Evolutionary conservation across 371 early-diverging fungal species (phyloP).

Genomic region (Mucor velutinosus): DNA sequence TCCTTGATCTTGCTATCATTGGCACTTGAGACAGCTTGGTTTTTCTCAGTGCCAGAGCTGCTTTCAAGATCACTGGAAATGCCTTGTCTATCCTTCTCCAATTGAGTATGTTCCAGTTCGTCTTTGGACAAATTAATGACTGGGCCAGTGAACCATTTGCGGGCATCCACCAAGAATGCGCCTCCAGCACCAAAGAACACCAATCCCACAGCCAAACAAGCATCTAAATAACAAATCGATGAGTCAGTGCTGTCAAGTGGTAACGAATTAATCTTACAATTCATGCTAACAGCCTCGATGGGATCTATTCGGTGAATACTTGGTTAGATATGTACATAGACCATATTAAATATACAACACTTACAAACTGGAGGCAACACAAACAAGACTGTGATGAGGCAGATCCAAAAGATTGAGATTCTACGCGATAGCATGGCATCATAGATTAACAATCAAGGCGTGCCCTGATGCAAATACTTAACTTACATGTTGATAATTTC

Average conservation of each 20-base stretch:
- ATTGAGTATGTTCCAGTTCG: constrained; percentile 27
- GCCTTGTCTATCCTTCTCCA: constrained; percentile 30
- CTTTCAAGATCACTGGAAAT: not conserved
- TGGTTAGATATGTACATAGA: not conserved
- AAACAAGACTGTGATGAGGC: constrained; percentile 56
- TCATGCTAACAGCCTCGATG: constrained; percentile 55
- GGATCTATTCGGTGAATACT: constrained; percentile 30
- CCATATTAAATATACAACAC: not conserved
- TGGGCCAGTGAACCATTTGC: constrained; percentile 53
- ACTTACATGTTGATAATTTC: constrained; percentile 37
- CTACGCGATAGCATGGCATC: not conserved
- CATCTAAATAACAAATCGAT: constrained; percentile 20
- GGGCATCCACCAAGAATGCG: constrained; percentile 50
- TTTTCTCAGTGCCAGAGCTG: not conserved
- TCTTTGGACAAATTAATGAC: constrained; percentile 31
- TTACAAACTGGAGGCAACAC: constrained; percentile 50
- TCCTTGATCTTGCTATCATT: not conserved
- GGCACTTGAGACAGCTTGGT: not conserved
- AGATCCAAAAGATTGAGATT: constrained; percentile 52
- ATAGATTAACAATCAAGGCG: not conserved
- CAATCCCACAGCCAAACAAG: constrained; percentile 42
- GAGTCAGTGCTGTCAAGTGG: not conserved
- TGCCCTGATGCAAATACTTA: not conserved
- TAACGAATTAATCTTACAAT: constrained; percentile 30
- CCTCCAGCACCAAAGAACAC: constrained; percentile 44